These are phyloP conservation scores for Alternaria sp. DNA, from an alignment of 2,329 filamentous ascomycete species.

Conservation along the genomic window DNA sequence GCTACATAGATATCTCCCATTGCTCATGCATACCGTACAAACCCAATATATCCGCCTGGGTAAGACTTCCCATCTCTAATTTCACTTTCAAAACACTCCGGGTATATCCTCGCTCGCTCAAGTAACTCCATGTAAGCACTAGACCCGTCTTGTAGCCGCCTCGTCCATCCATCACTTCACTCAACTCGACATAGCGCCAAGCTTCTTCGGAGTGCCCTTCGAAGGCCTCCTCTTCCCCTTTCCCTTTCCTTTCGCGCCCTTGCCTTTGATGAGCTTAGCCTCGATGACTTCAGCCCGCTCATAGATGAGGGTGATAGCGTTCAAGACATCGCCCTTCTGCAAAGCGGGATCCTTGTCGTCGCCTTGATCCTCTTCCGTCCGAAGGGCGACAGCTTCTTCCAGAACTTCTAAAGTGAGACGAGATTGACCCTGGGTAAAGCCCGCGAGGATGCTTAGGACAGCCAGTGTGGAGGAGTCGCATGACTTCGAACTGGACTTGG, in stretches of 20 bases:
- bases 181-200: not conserved
- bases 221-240: constrained; percentile 7
- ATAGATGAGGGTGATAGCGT: constrained; percentile 12
- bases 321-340: constrained; percentile 5
- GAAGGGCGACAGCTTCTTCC: constrained; percentile 7
- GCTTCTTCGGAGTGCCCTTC: constrained; percentile 5
- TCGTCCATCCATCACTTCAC: not conserved
- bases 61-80: too few relatives aligned
- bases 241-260: constrained; percentile 7
- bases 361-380: not conserved
- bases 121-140: too few relatives aligned
- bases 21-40: not conserved
- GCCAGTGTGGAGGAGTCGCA: not conserved
- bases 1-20: not conserved
- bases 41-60: not conserved
- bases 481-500: not conserved
- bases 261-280: constrained; percentile 9
- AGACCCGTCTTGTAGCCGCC: too few relatives aligned
- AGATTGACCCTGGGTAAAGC: constrained; percentile 14
- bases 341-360: not conserved
- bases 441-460: not conserved
- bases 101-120: not conserved
- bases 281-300: constrained; percentile 13
- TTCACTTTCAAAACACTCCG: not conserved
- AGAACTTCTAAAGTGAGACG: constrained; percentile 3